A percentile compares a stretch with the other conserved stretches of the same genome.
These are phyloP conservation scores for Tillandsia leiboldiana DNA, from an alignment of 176 grass and related monocot genomes.

Conservation along the genomic window DNA sequence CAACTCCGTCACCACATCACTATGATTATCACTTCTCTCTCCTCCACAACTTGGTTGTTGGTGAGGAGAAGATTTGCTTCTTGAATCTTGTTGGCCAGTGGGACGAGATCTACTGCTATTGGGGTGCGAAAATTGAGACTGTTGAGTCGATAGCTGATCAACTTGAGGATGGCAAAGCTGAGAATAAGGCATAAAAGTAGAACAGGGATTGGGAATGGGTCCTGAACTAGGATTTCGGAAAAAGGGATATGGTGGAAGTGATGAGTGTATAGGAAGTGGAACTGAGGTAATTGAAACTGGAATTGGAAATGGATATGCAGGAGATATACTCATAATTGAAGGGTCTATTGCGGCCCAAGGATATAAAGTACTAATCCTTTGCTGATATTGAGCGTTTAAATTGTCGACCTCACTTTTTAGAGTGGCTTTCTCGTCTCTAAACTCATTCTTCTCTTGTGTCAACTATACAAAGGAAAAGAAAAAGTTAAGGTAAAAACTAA, in stretches of 20 bases:
- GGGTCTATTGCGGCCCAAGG: conserved; percentile 70
- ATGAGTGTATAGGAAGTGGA: conserved; percentile 55
- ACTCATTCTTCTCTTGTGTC: conserved; percentile 74
- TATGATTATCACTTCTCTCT: conserved; percentile 42
- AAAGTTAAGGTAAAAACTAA: too few species aligned
- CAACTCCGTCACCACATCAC: conserved; percentile 79
- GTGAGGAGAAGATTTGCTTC: conserved; percentile 41
- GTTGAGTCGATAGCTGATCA: conserved; percentile 41
- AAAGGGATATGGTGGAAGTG: conserved; percentile 45
- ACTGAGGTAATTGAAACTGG: conserved; percentile 48
- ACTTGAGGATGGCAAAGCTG: conserved; percentile 34
- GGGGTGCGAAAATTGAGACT: conserved; percentile 25
- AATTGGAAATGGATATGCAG: conserved; percentile 52
- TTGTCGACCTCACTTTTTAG: conserved; percentile 73
- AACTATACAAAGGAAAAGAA: conserved; percentile 31
- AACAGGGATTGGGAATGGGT: conserved; percentile 9
- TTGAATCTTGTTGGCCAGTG: conserved; percentile 26
- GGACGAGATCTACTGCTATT: conserved; percentile 28
- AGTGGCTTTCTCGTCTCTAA: conserved; percentile 73
- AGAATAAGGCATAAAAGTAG: conserved; percentile 37
- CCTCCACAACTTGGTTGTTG: conserved; percentile 23
- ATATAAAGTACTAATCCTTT: conserved; percentile 46
- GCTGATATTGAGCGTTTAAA: conserved; percentile 62
- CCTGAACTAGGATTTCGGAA: conserved; percentile 33
- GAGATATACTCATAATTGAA: conserved; percentile 52